phyloP scores from a whole-genome alignment of 495 filamentous ascomycete genomes.

The Sordaria brevicollis region DNA sequence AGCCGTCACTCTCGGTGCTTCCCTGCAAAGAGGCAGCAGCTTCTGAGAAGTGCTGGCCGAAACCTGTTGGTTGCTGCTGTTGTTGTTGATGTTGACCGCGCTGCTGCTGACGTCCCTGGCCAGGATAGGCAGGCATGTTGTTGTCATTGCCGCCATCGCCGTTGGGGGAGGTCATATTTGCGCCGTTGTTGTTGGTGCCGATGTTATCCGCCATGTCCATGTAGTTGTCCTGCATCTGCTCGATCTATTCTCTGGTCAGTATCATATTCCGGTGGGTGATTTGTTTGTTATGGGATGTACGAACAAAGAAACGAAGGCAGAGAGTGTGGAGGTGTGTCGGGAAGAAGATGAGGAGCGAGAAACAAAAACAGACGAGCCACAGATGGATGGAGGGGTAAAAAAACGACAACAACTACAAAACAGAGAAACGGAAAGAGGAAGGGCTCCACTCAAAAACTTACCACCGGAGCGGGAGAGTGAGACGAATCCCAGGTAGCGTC shows the following conservation, averaged over 20 bases:
- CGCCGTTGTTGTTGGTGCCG: background rate
- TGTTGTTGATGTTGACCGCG: no score
- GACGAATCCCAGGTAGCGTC: background rate
- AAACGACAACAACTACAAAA: no score
- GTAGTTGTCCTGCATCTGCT: background rate
- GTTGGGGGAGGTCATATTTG: background rate
- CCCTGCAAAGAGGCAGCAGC: background rate
- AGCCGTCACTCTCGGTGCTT: background rate
- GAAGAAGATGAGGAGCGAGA: background rate
- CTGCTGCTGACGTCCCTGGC: background rate
- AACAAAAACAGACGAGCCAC: background rate
- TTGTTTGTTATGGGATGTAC: background rate
- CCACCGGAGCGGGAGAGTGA: background rate
- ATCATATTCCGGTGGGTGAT: background rate
- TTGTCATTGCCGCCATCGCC: no score
- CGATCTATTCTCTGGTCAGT: background rate
- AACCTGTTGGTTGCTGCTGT: background rate
- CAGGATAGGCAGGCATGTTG: background rate
- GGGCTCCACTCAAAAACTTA: background rate
- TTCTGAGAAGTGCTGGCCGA: background rate
- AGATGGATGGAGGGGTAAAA: no score
- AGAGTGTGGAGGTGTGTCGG: background rate
- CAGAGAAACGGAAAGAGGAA: background rate
- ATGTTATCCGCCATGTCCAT: background rate
- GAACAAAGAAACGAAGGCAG: background rate